phyloP scores from a whole-genome alignment of 108 stramenopile species.

The Cyclotella distinguenda region DNA sequence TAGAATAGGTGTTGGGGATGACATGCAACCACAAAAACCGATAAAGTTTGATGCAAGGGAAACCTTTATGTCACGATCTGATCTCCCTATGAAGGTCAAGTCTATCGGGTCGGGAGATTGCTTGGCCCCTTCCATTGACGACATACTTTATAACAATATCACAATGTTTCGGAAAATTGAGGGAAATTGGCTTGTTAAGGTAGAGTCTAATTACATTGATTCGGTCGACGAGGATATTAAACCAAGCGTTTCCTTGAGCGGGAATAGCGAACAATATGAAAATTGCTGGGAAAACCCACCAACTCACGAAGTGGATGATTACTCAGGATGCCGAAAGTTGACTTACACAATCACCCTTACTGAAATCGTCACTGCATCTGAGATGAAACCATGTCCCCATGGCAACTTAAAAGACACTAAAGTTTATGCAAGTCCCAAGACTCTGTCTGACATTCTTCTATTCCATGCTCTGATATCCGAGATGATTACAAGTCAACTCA shows the following conservation, averaged over 20 bases:
- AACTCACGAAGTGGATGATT: not conserved
- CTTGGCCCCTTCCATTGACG: slow-evolving; percentile 2
- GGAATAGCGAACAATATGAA: not conserved
- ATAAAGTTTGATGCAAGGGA: slow-evolving; percentile 44
- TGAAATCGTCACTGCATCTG: slow-evolving; percentile 2
- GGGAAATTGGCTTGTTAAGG: slow-evolving; percentile 24
- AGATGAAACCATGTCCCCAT: too few species aligned
- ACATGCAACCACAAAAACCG: slow-evolving; percentile 13
- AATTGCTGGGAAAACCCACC: not conserved
- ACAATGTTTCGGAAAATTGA: slow-evolving; percentile 8
- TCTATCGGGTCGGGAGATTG: slow-evolving; percentile 17
- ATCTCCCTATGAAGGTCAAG: slow-evolving; percentile 29
- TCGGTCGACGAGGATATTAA: not conserved
- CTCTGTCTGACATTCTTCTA: slow-evolving; percentile 19
- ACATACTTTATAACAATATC: slow-evolving; percentile 4
- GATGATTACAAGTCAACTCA: slow-evolving; percentile 8
- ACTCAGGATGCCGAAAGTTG: not conserved
- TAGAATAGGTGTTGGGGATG: slow-evolving; percentile 19
- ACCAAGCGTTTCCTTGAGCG: not conserved
- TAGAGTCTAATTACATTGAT: not conserved
- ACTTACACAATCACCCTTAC: slow-evolving; percentile 21
- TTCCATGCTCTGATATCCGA: slow-evolving; percentile 39
- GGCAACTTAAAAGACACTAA: too few species aligned
- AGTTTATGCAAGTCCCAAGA: too few species aligned
- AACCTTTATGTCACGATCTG: slow-evolving; percentile 32